Percentiles rank a stretch among this genome's conserved stretches.
These are phyloP conservation scores for Coprinopsis strossmayeri DNA, from an alignment of 768 basidiomycete genomes.

Conservation along the genomic window DNA sequence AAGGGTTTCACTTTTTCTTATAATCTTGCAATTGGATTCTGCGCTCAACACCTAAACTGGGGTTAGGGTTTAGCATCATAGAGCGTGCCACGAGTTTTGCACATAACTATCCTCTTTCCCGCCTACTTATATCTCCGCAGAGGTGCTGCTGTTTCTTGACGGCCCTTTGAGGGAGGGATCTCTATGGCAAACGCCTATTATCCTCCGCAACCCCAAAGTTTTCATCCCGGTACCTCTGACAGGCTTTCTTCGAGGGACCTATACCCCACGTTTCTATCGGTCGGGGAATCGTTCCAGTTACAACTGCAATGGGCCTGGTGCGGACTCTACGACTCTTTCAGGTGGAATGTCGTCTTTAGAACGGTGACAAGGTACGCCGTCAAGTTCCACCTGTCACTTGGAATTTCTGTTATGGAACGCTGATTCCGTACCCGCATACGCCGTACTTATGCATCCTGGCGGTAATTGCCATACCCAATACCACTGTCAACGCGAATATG, in stretches of 20 bases:
- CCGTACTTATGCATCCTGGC: background rate
- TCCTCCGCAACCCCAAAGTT: background rate
- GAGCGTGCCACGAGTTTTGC: background rate
- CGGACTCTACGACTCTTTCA: constrained; percentile 66
- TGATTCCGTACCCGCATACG: background rate
- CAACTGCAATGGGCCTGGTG: constrained; percentile 53
- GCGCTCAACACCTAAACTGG: constrained; percentile 22
- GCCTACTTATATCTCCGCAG: too few relatives aligned
- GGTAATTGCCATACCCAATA: background rate
- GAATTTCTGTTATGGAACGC: too few relatives aligned
- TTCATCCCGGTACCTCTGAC: constrained; percentile 21
- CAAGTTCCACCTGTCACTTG: too few relatives aligned
- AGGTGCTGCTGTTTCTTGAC: too few relatives aligned
- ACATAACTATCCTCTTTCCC: background rate
- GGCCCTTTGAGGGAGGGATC: too few relatives aligned
- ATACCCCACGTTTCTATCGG: constrained; percentile 67
- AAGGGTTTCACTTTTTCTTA: too few relatives aligned
- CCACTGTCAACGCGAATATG: too few relatives aligned
- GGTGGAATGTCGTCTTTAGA: constrained; percentile 60
- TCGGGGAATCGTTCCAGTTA: constrained; percentile 51
- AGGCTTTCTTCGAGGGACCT: constrained; percentile 36
- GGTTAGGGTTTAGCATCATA: constrained; percentile 27
- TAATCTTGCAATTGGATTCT: too few relatives aligned
- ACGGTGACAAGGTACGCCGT: constrained; percentile 51
- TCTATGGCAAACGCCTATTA: background rate